Conservation (phyloP, 2,329 filamentous ascomycete species). For the Talaromyces sp. region DNA sequence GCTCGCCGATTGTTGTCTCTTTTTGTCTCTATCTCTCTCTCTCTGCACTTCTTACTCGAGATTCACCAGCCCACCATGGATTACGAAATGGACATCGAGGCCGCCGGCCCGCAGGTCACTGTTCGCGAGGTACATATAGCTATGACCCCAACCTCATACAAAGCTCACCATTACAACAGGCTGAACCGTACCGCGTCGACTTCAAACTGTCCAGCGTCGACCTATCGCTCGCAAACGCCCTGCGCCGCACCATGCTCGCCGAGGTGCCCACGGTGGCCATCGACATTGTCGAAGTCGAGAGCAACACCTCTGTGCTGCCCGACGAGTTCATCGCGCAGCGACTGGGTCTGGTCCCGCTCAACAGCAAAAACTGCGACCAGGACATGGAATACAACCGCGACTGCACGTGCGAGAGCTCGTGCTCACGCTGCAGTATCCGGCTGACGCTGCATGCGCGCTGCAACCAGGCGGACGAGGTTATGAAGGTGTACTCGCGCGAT, state of each 20-base stretch:
- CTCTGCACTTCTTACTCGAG: neutral
- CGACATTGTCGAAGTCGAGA: conserved; percentile 86
- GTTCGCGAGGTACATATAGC: conserved; percentile 36
- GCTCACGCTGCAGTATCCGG: conserved; percentile 82
- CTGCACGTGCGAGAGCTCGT: conserved; percentile 94
- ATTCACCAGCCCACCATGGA: conserved; percentile 26
- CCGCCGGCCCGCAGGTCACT: conserved; percentile 42
- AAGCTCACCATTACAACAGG: conserved; percentile 46
- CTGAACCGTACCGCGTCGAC: conserved; percentile 73
- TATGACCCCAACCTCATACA: neutral
- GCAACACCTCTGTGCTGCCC: conserved; percentile 90
- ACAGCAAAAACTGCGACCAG: conserved; percentile 74
- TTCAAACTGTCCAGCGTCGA: conserved; percentile 88
- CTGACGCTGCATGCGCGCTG: conserved; percentile 81
- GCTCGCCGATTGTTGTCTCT: neutral
- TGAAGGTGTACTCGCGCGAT: conserved; percentile 92
- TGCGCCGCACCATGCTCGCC: conserved; percentile 84
- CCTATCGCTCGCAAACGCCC: conserved; percentile 84
- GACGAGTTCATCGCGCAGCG: conserved; percentile 95
- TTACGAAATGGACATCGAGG: conserved; percentile 44
- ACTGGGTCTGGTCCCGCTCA: conserved; percentile 81
- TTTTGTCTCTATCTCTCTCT: too few species aligned
- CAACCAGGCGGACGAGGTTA: conserved; percentile 69
- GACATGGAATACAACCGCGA: conserved; percentile 81
- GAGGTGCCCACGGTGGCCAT: conserved; percentile 94